Evolutionary conservation across 1,284 basidiomycete genomes (phyloP), one percentile per base, ranked within the genome.

Genomic region (Ustilago loliicola): DNA sequence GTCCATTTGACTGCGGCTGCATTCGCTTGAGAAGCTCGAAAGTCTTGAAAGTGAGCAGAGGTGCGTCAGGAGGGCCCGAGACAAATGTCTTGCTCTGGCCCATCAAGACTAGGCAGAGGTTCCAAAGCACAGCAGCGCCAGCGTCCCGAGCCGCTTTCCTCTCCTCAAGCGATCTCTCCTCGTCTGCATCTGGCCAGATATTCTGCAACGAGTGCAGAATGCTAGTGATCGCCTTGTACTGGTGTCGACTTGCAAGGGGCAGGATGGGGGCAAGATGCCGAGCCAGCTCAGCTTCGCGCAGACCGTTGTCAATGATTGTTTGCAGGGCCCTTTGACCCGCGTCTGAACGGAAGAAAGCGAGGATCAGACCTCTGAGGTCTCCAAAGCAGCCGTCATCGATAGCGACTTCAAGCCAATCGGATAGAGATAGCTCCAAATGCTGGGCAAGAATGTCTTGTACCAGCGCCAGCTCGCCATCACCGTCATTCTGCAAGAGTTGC

Each of bases 401-500:
- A 34, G 66, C 47, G 32, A 72, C 60, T 8, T 58, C 34, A 2
- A 77, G 48, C 38, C 62, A 61, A 19, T 45, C 56, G 17, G 25
- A n/a, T 1, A 62, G 29, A 11, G 54, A 50, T 29, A 64, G 27
- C 9, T 4, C 2, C 9, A 74, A n/a, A 21, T 73, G 67, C 9
- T 56, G 11, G 9, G 25, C 25, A 9, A 77, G 60, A 15, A 61
- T 11, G 8, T 61, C 45, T n/a, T 36, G 23, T 6, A 69, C 51
- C 1, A 48, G 1, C 17, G 27, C 52, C 6, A 57, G 59, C 53
- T 77, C 73, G 5, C 45, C 40, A 7, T 47, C 42, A n/a, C 40
- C 36, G 2, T 64, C 57, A 10, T 71, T 61, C 23, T 58, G 54
- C 10, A 77, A 56, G 0, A 73, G 50, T 23, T 73, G 63, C 2